Conservation (phyloP, 495 filamentous ascomycete species). For the Penicillium longicatenatum region DNA sequence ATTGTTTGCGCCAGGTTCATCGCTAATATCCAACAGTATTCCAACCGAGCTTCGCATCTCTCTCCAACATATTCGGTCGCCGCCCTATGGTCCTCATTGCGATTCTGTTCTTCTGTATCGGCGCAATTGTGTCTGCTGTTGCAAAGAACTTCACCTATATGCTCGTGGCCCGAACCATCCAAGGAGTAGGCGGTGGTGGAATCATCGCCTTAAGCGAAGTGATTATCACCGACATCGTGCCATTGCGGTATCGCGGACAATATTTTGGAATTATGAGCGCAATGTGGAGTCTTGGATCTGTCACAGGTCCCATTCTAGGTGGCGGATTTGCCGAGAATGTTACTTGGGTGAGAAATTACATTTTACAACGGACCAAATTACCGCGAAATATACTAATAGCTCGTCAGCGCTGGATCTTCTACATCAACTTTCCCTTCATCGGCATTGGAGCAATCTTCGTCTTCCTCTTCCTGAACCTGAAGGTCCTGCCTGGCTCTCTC, state of each 20-base stretch:
- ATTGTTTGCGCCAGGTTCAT: too few relatives aligned
- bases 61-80: slow-evolving; percentile 47
- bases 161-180: slow-evolving; percentile 65
- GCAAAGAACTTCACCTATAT: slow-evolving; percentile 63
- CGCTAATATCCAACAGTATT: slow-evolving; percentile 26
- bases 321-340: slow-evolving; percentile 67
- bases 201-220: slow-evolving; percentile 66
- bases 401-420: slow-evolving; percentile 52
- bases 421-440: slow-evolving; percentile 59
- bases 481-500: slow-evolving; percentile 39
- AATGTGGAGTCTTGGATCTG: slow-evolving; percentile 68
- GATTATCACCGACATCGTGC: slow-evolving; percentile 67
- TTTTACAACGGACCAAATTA: not conserved
- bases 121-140: slow-evolving; percentile 57
- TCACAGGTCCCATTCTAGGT: slow-evolving; percentile 67
- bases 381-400: not conserved
- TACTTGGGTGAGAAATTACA: slow-evolving; percentile 51
- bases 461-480: slow-evolving; percentile 51
- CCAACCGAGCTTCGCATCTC: slow-evolving; percentile 43
- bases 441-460: slow-evolving; percentile 48
- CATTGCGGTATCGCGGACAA: slow-evolving; percentile 44
- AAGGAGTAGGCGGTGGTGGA: slow-evolving; percentile 74
- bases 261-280: slow-evolving; percentile 54
- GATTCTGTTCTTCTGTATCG: slow-evolving; percentile 57
- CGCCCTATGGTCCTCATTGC: slow-evolving; percentile 49